These are phyloP conservation scores for Pseudonitzschia delicatissima DNA, from an alignment of 108 stramenopile species.

Conservation along the genomic window DNA sequence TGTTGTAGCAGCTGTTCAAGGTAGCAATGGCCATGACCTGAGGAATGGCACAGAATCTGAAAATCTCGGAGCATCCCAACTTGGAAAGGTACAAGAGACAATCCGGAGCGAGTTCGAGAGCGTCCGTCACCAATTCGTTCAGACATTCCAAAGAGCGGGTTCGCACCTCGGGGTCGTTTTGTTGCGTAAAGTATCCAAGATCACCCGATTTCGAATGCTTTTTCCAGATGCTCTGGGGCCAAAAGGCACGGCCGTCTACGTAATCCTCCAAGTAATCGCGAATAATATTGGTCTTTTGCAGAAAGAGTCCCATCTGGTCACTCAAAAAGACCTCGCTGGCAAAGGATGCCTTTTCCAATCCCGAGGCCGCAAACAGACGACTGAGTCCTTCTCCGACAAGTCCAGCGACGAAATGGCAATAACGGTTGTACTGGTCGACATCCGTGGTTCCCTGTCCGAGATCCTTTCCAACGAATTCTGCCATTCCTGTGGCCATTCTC, in stretches of 20 bases:
- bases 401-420: constrained; percentile 99
- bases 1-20: constrained; percentile 91
- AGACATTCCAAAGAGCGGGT: constrained; percentile 70
- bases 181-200: constrained; percentile 84
- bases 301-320: constrained; percentile 98
- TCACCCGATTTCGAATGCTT: constrained; percentile 76
- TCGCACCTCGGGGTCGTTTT: constrained; percentile 43
- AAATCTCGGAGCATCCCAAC: constrained; percentile 84
- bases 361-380: constrained; percentile 88
- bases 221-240: constrained; percentile 96
- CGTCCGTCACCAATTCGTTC: constrained; percentile 97
- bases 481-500: constrained; percentile 99
- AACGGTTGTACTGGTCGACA: constrained; percentile 88
- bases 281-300: constrained; percentile 99
- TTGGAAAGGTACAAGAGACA: constrained; percentile 91
- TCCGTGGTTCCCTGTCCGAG: constrained; percentile 95
- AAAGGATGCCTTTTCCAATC: constrained; percentile 68
- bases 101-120: constrained; percentile 91
- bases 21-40: constrained; percentile 99
- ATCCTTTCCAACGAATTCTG: constrained; percentile 95
- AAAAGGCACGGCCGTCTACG: constrained; percentile 98
- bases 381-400: constrained; percentile 97
- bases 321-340: constrained; percentile 66
- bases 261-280: constrained; percentile 99
- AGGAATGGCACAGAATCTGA: constrained; percentile 99